These are phyloP conservation scores for Suhomyces kunorum DNA, from an alignment of 1,139 yeast genomes.

Conservation along the genomic window DNA sequence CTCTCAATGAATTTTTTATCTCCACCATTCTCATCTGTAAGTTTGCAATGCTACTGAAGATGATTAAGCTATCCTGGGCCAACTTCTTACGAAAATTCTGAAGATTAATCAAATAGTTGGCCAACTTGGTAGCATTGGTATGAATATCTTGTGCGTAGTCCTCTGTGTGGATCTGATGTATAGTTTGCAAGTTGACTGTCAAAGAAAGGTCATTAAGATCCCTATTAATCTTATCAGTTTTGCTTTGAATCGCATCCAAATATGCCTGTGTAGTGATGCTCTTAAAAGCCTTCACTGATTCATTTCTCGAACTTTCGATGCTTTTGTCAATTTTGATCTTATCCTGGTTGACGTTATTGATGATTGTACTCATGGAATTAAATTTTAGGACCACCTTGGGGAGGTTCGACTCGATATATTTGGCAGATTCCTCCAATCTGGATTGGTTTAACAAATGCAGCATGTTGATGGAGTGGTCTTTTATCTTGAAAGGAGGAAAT, in stretches of 20 bases:
- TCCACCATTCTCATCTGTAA: constrained; percentile 44
- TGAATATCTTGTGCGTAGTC: constrained; percentile 18
- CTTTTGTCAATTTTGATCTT: constrained; percentile 32
- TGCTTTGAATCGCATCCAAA: constrained; percentile 9
- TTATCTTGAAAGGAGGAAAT: constrained; percentile 32
- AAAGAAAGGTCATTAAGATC: constrained; percentile 22
- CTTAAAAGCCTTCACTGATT: constrained; percentile 37
- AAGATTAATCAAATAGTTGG: constrained; percentile 20
- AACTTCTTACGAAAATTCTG: constrained; percentile 31
- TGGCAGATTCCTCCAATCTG: constrained; percentile 27
- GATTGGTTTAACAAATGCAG: constrained; percentile 30
- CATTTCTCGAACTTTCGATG: constrained; percentile 38
- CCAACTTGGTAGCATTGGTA: constrained; percentile 17
- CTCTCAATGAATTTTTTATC: constrained; percentile 33
- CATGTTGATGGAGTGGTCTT: constrained; percentile 22
- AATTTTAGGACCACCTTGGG: constrained; percentile 37
- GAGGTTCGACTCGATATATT: constrained; percentile 26
- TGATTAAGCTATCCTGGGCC: constrained; percentile 23
- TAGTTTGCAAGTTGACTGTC: constrained; percentile 15
- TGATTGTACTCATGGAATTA: constrained; percentile 40
- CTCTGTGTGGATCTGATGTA: constrained; percentile 22
- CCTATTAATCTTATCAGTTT: constrained; percentile 12
- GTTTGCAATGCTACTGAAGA: constrained; percentile 38
- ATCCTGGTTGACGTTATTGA: constrained; percentile 30
- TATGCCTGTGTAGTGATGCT: constrained; percentile 13